Evolutionary conservation across 176 grass and related monocot genomes (phyloP).

Genomic region (Dactylis glomerata): DNA sequence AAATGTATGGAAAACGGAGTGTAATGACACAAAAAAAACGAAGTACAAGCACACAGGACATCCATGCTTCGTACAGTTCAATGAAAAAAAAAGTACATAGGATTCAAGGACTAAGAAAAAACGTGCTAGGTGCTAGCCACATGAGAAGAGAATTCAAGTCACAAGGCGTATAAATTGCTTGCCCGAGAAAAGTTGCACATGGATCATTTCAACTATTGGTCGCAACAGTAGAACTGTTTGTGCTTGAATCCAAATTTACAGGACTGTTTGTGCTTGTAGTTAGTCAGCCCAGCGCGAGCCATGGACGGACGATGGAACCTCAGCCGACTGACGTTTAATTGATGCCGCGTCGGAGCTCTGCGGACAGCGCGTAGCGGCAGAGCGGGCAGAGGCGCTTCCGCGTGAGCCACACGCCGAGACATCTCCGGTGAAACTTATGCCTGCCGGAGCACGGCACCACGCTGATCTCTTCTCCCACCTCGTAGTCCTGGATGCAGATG

Average conservation of each 20-base stretch:
- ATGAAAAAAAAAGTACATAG: too few species aligned
- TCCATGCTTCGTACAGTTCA: too few species aligned
- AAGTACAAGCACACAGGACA: too few species aligned
- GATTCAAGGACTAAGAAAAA: too few species aligned
- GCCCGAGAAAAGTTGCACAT: background rate
- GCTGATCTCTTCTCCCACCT: background rate
- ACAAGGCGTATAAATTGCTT: background rate
- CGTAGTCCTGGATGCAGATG: background rate
- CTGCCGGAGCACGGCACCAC: constrained; percentile 7
- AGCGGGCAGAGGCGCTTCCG: constrained; percentile 3
- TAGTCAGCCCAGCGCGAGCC: background rate
- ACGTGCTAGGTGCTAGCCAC: background rate
- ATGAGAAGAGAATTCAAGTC: background rate
- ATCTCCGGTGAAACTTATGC: background rate
- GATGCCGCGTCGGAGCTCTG: background rate
- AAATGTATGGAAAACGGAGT: too few species aligned
- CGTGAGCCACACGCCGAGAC: background rate
- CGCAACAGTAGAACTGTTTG: too few species aligned
- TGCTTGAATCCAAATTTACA: background rate
- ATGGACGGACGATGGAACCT: background rate
- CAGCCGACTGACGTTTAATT: background rate
- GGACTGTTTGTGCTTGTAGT: background rate
- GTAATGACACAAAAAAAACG: too few species aligned
- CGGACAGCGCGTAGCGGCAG: background rate
- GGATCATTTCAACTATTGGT: background rate